Conservation (phyloP, 306 rosid genomes). For the Vachellia collinsii region DNA sequence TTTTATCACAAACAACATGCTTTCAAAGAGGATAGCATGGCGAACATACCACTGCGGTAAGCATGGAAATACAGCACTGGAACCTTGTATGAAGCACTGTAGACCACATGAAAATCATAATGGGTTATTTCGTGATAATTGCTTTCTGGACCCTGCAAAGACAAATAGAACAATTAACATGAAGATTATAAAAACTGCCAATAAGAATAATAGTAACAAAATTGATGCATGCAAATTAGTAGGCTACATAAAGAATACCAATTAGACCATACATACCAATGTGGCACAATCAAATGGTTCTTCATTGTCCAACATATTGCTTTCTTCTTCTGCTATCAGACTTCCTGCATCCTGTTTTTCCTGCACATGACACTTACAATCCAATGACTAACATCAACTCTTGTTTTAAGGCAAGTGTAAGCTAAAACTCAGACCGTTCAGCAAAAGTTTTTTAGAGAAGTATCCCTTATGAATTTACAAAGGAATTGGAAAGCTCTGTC, state of each 20-base stretch:
- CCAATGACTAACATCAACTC: constrained; percentile 20
- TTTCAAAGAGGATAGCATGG: constrained; percentile 19
- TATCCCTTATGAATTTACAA: neutral
- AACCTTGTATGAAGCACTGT: constrained; percentile 76
- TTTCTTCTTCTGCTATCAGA: constrained; percentile 37
- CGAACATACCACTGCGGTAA: constrained; percentile 61
- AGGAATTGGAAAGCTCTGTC: neutral
- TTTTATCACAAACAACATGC: constrained; percentile 14
- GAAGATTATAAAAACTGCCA: constrained; percentile 10
- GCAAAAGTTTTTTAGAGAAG: neutral
- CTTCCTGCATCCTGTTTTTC: constrained; percentile 36
- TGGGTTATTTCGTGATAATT: constrained; percentile 42
- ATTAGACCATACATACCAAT: constrained; percentile 59
- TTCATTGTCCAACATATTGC: constrained; percentile 36
- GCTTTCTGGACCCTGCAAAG: constrained; percentile 55
- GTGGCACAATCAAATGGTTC: constrained; percentile 65
- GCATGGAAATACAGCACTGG: constrained; percentile 78
- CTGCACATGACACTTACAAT: constrained; percentile 37
- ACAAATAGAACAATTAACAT: constrained; percentile 21
- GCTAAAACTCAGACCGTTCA: constrained; percentile 34
- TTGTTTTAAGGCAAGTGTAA: neutral
- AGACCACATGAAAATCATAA: constrained; percentile 72
- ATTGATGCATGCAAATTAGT: neutral
- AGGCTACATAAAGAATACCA: constrained; percentile 21
- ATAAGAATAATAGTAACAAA: neutral